Percentiles rank a stretch among this genome's conserved stretches.
phyloP scores from a whole-genome alignment of 2,329 filamentous ascomycete genomes.

The Alternaria sp. region DNA sequence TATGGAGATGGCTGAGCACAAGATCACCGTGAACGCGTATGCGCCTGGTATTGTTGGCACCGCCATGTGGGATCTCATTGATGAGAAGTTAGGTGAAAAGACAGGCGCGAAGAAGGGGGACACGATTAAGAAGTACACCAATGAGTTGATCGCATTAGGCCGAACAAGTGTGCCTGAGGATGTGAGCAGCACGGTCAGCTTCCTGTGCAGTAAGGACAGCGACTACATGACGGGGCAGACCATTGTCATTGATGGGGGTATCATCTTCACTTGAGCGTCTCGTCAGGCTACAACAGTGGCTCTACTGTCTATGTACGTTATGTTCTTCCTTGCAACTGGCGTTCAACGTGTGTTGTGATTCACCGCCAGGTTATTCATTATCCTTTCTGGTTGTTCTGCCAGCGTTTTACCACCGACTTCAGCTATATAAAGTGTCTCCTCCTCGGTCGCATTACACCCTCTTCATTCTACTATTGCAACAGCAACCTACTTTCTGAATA shows the following conservation, averaged over 20 bases:
- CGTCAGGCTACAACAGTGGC: neutral
- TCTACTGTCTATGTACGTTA: neutral
- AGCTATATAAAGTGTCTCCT: neutral
- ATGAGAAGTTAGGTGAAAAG: constrained; percentile 64
- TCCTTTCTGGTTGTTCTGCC: neutral
- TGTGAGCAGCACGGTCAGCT: constrained; percentile 69
- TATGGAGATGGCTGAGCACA: constrained; percentile 69
- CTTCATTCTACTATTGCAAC: neutral
- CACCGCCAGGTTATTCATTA: neutral
- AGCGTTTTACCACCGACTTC: neutral
- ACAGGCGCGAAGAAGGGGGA: constrained; percentile 61
- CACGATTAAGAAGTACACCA: constrained; percentile 63
- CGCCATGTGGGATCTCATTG: constrained; percentile 74
- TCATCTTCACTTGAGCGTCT: constrained; percentile 54
- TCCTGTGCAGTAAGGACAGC: constrained; percentile 65
- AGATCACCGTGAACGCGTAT: constrained; percentile 73
- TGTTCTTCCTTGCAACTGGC: neutral
- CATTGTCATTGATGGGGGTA: constrained; percentile 68
- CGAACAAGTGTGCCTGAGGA: constrained; percentile 69
- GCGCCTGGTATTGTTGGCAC: constrained; percentile 73
- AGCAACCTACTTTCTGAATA: neutral
- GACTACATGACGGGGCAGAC: constrained; percentile 74
- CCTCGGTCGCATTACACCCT: neutral
- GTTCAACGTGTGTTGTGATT: neutral
- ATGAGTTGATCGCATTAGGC: constrained; percentile 64